Percentiles rank a stretch among this genome's conserved stretches.
Conservation (phyloP, 2,329 filamentous ascomycete species). For the Boeremia lycopersici region DNA sequence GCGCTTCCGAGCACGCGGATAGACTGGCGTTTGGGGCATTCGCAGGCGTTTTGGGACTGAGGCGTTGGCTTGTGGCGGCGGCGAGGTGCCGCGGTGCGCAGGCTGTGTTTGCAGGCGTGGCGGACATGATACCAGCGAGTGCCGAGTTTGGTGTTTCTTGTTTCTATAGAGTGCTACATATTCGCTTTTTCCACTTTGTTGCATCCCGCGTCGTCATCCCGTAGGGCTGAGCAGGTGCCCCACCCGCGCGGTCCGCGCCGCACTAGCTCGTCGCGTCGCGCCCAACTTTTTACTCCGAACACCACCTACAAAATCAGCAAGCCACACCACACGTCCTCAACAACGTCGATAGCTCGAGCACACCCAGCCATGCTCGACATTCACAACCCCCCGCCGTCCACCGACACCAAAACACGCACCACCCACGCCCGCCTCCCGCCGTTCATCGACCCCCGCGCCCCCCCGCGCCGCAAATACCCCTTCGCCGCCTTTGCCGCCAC, state of each 20-base stretch:
- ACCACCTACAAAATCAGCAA: not conserved
- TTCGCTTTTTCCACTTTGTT: not conserved
- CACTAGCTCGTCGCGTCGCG: slow-evolving; percentile 1
- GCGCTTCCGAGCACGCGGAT: too few relatives aligned
- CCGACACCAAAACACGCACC: slow-evolving; percentile 71
- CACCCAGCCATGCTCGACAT: slow-evolving; percentile 38
- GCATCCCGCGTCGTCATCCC: not conserved
- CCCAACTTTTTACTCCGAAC: not conserved
- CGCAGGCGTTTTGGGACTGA: too few relatives aligned
- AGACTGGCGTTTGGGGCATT: too few relatives aligned
- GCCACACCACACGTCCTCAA: too few relatives aligned
- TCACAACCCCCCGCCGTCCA: slow-evolving; percentile 37
- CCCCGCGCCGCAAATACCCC: slow-evolving; percentile 69
- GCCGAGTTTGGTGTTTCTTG: not conserved
- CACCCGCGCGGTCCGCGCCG: slow-evolving; percentile 4
- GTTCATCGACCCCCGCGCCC: slow-evolving; percentile 68
- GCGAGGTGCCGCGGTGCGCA: too few relatives aligned
- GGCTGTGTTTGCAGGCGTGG: too few relatives aligned
- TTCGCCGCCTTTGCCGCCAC: slow-evolving; percentile 72
- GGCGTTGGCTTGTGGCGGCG: too few relatives aligned
- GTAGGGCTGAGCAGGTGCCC: slow-evolving; percentile 5
- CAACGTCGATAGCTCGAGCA: too few relatives aligned
- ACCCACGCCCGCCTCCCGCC: slow-evolving; percentile 69
- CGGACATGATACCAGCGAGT: too few relatives aligned
- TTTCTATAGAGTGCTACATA: not conserved